Conservation (phyloP, 257 asterid species). For the Solanum sitiens region DNA sequence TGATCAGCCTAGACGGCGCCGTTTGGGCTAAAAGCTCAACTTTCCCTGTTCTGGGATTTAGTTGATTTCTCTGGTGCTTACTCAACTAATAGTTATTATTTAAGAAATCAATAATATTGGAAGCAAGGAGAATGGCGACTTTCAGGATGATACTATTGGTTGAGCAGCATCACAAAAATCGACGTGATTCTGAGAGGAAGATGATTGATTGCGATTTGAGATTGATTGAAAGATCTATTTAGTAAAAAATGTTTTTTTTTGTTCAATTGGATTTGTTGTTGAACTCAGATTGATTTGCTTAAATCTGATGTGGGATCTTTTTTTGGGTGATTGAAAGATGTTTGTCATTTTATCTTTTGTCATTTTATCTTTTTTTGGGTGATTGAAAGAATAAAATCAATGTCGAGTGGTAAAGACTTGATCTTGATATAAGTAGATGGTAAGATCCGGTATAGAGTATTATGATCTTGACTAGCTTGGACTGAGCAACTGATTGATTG, state of each 20-base stretch:
- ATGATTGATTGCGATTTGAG: too few species aligned
- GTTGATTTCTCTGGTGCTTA: not conserved
- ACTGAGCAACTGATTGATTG: not conserved
- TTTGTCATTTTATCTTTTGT: not conserved
- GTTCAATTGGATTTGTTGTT: not conserved
- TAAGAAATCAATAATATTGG: not conserved
- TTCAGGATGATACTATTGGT: not conserved
- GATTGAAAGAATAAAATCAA: too few species aligned
- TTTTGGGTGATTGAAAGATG: not conserved
- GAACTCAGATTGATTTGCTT: not conserved
- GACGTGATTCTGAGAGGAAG: not conserved
- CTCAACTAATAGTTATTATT: not conserved
- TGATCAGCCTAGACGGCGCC: slow-evolving; percentile 66
- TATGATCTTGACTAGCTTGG: not conserved
- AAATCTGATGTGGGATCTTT: not conserved
- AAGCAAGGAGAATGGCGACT: not conserved
- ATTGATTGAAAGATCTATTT: not conserved
- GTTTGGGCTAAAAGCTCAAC: slow-evolving; percentile 73
- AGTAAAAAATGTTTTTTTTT: not conserved
- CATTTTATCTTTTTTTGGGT: too few species aligned
- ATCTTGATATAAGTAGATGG: not conserved
- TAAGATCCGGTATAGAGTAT: not conserved
- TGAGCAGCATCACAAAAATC: not conserved
- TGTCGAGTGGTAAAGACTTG: not conserved
- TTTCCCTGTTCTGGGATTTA: slow-evolving; percentile 29